These are phyloP conservation scores for Coniophora puteana DNA, from an alignment of 1,284 basidiomycete species.

Conservation along the genomic window DNA sequence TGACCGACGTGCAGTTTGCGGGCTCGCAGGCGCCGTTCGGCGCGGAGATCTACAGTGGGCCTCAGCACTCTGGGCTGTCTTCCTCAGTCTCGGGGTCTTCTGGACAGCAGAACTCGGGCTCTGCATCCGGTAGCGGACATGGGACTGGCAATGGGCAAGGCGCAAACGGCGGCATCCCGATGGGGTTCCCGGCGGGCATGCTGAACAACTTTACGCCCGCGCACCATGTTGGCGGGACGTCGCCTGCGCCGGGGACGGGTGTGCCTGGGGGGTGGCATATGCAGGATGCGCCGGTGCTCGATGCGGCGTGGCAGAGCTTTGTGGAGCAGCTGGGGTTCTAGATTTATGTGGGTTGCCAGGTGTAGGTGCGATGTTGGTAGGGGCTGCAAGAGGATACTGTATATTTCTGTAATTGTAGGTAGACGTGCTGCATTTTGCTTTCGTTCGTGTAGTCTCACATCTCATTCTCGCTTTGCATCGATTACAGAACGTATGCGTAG, in stretches of 20 bases:
- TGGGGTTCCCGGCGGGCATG: constrained; percentile 21
- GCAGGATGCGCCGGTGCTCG: constrained; percentile 35
- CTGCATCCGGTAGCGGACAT: too few species aligned
- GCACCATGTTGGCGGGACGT: constrained; percentile 9
- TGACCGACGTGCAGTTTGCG: constrained; percentile 23
- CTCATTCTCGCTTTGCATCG: too few species aligned
- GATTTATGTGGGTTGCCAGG: neutral
- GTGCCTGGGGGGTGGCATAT: constrained; percentile 11
- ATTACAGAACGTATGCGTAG: too few species aligned
- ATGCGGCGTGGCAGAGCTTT: constrained; percentile 63
- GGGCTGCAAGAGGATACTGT: too few species aligned
- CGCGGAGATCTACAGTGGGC: constrained; percentile 12
- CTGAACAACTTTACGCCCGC: constrained; percentile 14
- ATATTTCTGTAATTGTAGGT: too few species aligned
- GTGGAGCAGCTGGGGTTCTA: constrained; percentile 66
- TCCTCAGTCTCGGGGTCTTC: too few species aligned
- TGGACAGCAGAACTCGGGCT: neutral
- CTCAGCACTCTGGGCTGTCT: constrained; percentile 4
- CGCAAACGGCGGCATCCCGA: too few species aligned
- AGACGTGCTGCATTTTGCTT: too few species aligned
- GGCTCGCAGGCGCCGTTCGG: constrained; percentile 14
- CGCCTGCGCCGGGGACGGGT: neutral
- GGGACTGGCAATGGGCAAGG: too few species aligned
- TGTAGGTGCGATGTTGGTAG: too few species aligned
- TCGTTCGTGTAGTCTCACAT: too few species aligned